phyloP scores from a whole-genome alignment of 306 rosid genomes.

The Dalbergia cochinchinensis region DNA sequence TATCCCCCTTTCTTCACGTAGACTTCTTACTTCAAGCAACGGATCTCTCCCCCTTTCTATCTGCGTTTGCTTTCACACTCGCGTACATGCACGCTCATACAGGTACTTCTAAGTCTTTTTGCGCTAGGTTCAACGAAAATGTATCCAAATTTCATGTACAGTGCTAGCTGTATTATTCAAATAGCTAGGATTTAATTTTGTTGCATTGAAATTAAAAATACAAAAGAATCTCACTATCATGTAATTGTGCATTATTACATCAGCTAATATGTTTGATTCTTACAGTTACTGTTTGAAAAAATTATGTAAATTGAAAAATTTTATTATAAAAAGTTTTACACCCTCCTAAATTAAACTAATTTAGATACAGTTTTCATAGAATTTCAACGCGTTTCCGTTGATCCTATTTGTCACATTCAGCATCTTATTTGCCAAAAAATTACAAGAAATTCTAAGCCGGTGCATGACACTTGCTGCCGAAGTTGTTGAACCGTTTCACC shows the following conservation, averaged over 20 bases:
- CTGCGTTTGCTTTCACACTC: conserved; percentile 28
- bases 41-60: conserved; percentile 30
- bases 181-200: too few species aligned
- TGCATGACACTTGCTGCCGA: conserved; percentile 15
- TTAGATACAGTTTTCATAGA: not conserved
- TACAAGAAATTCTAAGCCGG: not conserved
- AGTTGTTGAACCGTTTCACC: conserved; percentile 28
- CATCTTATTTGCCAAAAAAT: conserved; percentile 5
- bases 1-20: conserved; percentile 56
- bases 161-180: too few species aligned
- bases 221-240: too few species aligned
- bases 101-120: not conserved
- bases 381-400: conserved; percentile 28
- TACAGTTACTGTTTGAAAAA: too few species aligned
- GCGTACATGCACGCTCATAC: not conserved
- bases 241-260: too few species aligned
- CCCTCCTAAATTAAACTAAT: too few species aligned
- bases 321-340: too few species aligned
- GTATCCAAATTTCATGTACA: conserved; percentile 20
- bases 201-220: too few species aligned
- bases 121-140: not conserved
- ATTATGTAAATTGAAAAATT: too few species aligned
- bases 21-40: conserved; percentile 57
- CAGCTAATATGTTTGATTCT: too few species aligned
- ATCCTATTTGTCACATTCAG: conserved; percentile 11